Percentiles rank a stretch among this genome's conserved stretches.
Evolutionary conservation across 345 rosid species (phyloP).

Genomic region (Turritis glabra): DNA sequence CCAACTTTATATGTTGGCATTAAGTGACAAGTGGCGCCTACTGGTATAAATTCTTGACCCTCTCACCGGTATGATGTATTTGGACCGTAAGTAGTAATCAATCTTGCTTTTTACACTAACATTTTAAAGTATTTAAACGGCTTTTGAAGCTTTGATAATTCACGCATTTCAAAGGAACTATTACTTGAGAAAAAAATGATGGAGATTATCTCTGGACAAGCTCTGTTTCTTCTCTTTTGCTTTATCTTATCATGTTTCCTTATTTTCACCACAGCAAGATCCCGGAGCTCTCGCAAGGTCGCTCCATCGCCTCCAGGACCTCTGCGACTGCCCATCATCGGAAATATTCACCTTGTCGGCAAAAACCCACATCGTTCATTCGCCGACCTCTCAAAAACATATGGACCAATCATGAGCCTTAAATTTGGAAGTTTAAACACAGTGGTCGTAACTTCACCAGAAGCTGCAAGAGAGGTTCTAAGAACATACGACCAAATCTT

Average conservation of each 20-base stretch:
- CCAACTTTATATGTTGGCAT: background rate
- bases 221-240: slow-evolving; percentile 16
- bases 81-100: background rate
- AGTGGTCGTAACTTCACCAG: slow-evolving; percentile 34
- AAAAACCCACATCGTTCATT: slow-evolving; percentile 41
- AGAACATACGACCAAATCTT: slow-evolving; percentile 40
- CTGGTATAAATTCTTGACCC: background rate
- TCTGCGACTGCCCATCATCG: slow-evolving; percentile 39
- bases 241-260: slow-evolving; percentile 16
- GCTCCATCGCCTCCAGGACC: slow-evolving; percentile 37
- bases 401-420: slow-evolving; percentile 51
- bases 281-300: background rate
- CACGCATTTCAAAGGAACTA: background rate
- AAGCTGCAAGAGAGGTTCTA: slow-evolving; percentile 34
- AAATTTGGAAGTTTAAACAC: slow-evolving; percentile 30
- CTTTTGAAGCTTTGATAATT: background rate
- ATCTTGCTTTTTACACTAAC: background rate
- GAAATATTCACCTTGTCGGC: slow-evolving; percentile 48
- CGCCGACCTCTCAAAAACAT: slow-evolving; percentile 38
- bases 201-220: background rate
- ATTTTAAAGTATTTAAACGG: background rate
- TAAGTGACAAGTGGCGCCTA: background rate
- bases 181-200: background rate
- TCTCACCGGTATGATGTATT: background rate
- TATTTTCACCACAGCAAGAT: slow-evolving; percentile 12